Conservation (phyloP, 768 basidiomycete species). For the Suillus fuscotomentosus region DNA sequence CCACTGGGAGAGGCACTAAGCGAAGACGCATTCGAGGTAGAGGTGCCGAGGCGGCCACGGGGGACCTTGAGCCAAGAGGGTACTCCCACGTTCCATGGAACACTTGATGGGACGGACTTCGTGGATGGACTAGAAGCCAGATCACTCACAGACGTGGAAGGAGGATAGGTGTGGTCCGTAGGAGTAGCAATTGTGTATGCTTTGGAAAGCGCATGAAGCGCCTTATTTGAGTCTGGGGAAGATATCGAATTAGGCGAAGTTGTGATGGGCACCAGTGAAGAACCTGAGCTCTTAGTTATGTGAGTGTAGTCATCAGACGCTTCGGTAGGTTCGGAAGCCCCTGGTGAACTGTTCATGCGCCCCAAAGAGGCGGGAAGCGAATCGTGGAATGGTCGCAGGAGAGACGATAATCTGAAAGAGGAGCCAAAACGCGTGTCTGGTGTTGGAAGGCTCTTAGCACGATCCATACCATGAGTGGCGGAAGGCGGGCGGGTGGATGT, state of each 20-base stretch:
- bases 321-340: slow-evolving; percentile 30
- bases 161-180: slow-evolving; percentile 78
- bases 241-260: slow-evolving; percentile 31
- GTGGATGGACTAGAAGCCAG: slow-evolving; percentile 36
- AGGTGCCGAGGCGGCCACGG: slow-evolving; percentile 38
- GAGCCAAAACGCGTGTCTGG: slow-evolving; percentile 35
- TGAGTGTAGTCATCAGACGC: slow-evolving; percentile 70
- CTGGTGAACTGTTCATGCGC: slow-evolving; percentile 25
- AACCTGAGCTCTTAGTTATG: slow-evolving; percentile 54
- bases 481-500: slow-evolving; percentile 41
- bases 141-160: slow-evolving; percentile 57
- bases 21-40: slow-evolving; percentile 27
- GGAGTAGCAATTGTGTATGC: slow-evolving; percentile 29
- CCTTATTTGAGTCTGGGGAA: slow-evolving; percentile 9
- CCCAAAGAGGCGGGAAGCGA: slow-evolving; percentile 37
- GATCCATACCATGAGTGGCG: slow-evolving; percentile 34
- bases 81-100: slow-evolving; percentile 62
- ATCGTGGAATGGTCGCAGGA: slow-evolving; percentile 71
- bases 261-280: slow-evolving; percentile 59
- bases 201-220: slow-evolving; percentile 1
- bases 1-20: slow-evolving; percentile 22
- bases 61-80: slow-evolving; percentile 68
- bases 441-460: slow-evolving; percentile 37
- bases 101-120: slow-evolving; percentile 39
- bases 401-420: slow-evolving; percentile 60